Evolutionary conservation across 805 yeast species (phyloP), one percentile per base, ranked within the genome.

Genomic region (Cyberlindnera bimundalis): DNA sequence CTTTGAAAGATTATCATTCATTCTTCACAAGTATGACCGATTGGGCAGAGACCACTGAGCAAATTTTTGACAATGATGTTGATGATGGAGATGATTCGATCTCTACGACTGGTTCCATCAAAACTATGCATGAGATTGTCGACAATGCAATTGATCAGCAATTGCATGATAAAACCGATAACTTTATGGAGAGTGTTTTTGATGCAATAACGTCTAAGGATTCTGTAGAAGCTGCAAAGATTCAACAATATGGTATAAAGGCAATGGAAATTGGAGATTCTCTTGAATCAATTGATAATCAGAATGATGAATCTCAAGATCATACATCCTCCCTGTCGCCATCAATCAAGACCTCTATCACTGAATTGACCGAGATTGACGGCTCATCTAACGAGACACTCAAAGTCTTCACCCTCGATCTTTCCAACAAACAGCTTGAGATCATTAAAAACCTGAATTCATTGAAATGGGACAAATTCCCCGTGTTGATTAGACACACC

Each of bases 391-490:
- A 52, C 31, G 50, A 55, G 19, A 46, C 48, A 10, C 23, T 51
- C 28, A 46, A 42, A 12, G 46, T 53, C 18, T 56, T 58, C 42
- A 46, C 64, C 30, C 48, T 75, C 37, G 61, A 65, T 5, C 57
- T 79, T 33, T 60, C 66, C 6, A 45, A 53, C 9, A 46, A 56
- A 24, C 90, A 85, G 55, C 52, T 62, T 38, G 64, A 58, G 12
- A 83, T 84, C 30, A 70, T 84, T 24, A 62, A 62, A 21, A 68
- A 71, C 37, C 69, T 87, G 56, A 86, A 86, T 59, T 50, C 60
- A 4, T 58, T 85, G 5, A 53, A 64, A 2, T 88, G 95, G 95
- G 59, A 65, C 31, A 87, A 85, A 56, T 81, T 62, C 50, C 90
- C 93, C 0, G 71, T 87, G 20, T 72, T 81, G 44, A 82, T 87